Base-by-base conservation (phyloP, 2,329 filamentous ascomycete genomes). In the Fusarium torreyae region DNA sequence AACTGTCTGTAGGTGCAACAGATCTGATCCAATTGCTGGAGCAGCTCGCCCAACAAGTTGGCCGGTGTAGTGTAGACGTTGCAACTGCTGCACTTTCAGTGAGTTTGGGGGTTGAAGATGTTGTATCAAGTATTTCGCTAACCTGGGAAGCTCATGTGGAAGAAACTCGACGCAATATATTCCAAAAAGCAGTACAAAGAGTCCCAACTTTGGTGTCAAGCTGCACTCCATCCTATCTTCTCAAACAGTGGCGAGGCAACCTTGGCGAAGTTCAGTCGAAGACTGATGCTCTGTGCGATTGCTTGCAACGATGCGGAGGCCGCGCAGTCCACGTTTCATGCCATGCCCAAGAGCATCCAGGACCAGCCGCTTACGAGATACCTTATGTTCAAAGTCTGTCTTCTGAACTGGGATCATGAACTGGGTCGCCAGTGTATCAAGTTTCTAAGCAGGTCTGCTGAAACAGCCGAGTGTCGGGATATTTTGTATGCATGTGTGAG, bases 401-500 rank as follows among this genome's bases (percentile, higher is more conserved):
- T 96, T 3, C 83, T 87, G 46, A 83, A 80, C 18, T 83, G 83
- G 61, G 87, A 94, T 70, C 75, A 80, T 38, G 84, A 88, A 1
- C 75, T 85, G 76, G 91, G 91, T n/a, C 78, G 82, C 20, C 84
- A 89, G 45, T 93, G 90, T 73, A 84, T 97, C 4, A 81, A 88
- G 26, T 77, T 80, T 3, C 81, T 97, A 26, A 86, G 84, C 57
- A 83, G 83, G n/a, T 76, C 82, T 8, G 82, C 84, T 0, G 76
- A 81, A 1, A 84, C 86, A 22, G 86, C 90, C 34, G 58, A 73
- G 31, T 71, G 67, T 3, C 82, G 84, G 20, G 88, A 89, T 15
- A 87, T 94, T 43, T 82, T 98, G 1, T 94, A 94, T 68, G 92
- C 93, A 2, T 97, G 94, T 72, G 88, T 93, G 22, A 81, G 93